Evolutionary conservation across 2,329 filamentous ascomycete genomes (phyloP), one percentile per base, ranked within the genome.

Genomic region (Calonectria leucothoes): DNA sequence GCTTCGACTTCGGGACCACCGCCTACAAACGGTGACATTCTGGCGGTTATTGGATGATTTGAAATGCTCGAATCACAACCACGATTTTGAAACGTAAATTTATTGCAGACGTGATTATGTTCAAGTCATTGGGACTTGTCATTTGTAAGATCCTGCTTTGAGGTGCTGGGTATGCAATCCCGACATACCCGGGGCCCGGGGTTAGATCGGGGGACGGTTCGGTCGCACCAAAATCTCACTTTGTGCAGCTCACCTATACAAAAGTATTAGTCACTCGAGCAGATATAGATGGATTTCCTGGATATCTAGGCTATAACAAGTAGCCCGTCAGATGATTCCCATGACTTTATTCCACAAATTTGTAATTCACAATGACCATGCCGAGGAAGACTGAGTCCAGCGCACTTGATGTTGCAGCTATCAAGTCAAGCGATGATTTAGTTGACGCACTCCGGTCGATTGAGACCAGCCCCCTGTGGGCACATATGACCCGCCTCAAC

Each of bases 401-500:
- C 29, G 29, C 10, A 8, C n/a, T 37, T 12, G 15, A 49, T 23
- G 65, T 57, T 27, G 29, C 63, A 7, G 48, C 48, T 12, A 68
- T 72, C 20, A 49, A 69, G 2, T 67, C 61, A 17, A 52, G 66
- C 4, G 68, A 74, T 23, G 55, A 74, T 12, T 35, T 71, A n/a
- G 66, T 76, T 0, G 10, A 25, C 0, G 76, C 76, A 0, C 63
- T 77, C 25, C 15, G 11, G 31, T 11, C 4, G 63, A 23, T 63
- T 4, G 42, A 78, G 17, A 75, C 76, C 4, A 71, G 74, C 20
- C 88, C 88, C 0, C 80, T 90, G 1, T 89, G 88, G 88, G 82
- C 82, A 1, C 84, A 88, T 68, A 89, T 89, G 87, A 78, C 78
- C 27, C 79, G 79, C 7, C 81, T 89, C 52, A 88, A 88, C 51